Percentiles rank a stretch among this genome's conserved stretches.
Evolutionary conservation across 305 asterid genomes (phyloP).

Genomic region (Petunia hybrid): DNA sequence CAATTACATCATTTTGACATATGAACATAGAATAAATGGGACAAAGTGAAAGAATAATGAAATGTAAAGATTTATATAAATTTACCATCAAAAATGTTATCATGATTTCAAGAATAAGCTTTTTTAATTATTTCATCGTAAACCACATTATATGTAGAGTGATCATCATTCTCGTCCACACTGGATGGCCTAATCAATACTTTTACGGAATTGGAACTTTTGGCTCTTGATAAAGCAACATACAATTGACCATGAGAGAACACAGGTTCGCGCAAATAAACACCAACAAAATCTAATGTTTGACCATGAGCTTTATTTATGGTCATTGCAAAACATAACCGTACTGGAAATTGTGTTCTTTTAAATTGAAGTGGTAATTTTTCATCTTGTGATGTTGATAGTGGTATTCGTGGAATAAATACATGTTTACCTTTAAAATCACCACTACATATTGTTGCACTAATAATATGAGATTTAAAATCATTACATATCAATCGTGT

Average conservation of each 20-base stretch:
- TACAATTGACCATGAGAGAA: constrained; percentile 21
- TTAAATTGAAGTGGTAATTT: background rate
- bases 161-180: background rate
- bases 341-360: background rate
- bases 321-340: no score
- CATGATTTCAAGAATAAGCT: background rate
- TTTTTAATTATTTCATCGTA: background rate
- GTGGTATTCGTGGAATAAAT: background rate
- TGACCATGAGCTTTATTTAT: no score
- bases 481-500: no score
- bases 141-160: background rate
- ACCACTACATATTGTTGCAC: no score
- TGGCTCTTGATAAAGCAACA: constrained; percentile 3
- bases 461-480: no score
- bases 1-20: no score
- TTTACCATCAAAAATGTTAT: no score
- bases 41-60: no score
- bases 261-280: background rate
- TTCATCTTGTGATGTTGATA: constrained; percentile 1
- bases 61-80: no score
- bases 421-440: no score
- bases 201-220: background rate
- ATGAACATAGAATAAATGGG: no score
- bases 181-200: background rate
- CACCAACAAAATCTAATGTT: background rate